Conservation (phyloP, 2,329 filamentous ascomycete genomes). For the Thyridium curvatum region DNA sequence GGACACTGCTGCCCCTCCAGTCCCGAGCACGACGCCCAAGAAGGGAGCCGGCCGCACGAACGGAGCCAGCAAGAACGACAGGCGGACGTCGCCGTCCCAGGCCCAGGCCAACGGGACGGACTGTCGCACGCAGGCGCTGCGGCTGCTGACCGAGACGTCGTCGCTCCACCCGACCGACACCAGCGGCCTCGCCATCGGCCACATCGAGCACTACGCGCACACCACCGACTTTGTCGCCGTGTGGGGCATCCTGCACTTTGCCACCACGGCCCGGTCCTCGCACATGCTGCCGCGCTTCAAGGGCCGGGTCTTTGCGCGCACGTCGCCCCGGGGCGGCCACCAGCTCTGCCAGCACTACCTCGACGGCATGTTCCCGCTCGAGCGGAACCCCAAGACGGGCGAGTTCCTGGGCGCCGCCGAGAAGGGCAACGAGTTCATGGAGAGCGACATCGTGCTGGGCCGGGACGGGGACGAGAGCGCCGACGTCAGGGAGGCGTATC, state of each 20-base stretch:
- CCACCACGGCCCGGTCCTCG: constrained; percentile 31
- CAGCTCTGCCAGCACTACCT: constrained; percentile 57
- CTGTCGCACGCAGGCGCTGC: constrained; percentile 1
- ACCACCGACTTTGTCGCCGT: constrained; percentile 66
- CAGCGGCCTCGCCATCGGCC: constrained; percentile 49
- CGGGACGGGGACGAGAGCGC: constrained; percentile 34
- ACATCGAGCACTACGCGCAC: constrained; percentile 79
- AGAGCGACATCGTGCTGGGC: constrained; percentile 44
- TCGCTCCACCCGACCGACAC: constrained; percentile 28
- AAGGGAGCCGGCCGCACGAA: neutral
- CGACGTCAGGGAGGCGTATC: constrained; percentile 39
- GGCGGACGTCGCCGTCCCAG: neutral
- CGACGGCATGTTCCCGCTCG: constrained; percentile 54
- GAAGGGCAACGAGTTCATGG: constrained; percentile 51
- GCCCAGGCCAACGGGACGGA: no score
- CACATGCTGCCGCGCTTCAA: constrained; percentile 53
- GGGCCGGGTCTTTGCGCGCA: constrained; percentile 52
- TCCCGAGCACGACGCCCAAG: neutral
- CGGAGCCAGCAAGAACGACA: neutral
- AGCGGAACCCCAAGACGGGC: constrained; percentile 31
- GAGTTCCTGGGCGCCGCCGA: constrained; percentile 36
- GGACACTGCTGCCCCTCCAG: neutral
- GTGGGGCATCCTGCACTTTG: constrained; percentile 69
- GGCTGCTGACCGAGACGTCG: constrained; percentile 17
- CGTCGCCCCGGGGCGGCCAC: constrained; percentile 44